Base-by-base conservation (phyloP, 176 grass and related monocot genomes). In the Areca catechu region DNA sequence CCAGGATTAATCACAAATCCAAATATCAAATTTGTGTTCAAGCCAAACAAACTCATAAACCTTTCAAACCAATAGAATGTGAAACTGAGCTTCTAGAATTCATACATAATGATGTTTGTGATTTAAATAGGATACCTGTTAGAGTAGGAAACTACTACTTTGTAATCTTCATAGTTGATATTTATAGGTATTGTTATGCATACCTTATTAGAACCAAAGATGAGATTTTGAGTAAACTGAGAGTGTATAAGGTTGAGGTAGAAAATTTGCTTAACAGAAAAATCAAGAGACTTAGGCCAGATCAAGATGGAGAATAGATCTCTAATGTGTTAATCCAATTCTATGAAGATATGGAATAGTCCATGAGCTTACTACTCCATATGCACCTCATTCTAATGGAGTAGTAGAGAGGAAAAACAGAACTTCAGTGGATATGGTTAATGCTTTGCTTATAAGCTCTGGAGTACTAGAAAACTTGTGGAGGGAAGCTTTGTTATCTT, bases 251-350 rank as follows among this genome's bases (percentile, higher is more conserved):
- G 48, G 15, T 29, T 17, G 17, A 71, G 57, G 4, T n/a, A 17
- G 67, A 70, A 58, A 70, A 71, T 50, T n/a, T 58, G 56, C 23
- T 22, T 19, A 53, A 70, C 37, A 58, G 16, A 43, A 34, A 17
- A 58, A 59, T 70, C 22, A 70, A 70, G 49, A 57, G 30, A 30
- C 48, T 71, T 48, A 56, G 27, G 48, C 43, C 51, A 7, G 54
- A 71, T n/a, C n/a, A n/a, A n/a, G n/a, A n/a, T n/a, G n/a, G n/a
- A 18, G 67, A 70, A 59, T 71, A 70, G n/a, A 56, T 56, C 23
- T 15, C 56, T 24, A 70, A 70, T 56, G 28, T 20, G 56, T 30
- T 7, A 56, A 15, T 14, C 54, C n/a, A 23, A 57, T 57, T 23
- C 47, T 71, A 22, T 58, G 19, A 71, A 59, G 15, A 58, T 6